Base-by-base conservation (phyloP, 495 filamentous ascomycete species). In the Aspergillus baeticus region DNA sequence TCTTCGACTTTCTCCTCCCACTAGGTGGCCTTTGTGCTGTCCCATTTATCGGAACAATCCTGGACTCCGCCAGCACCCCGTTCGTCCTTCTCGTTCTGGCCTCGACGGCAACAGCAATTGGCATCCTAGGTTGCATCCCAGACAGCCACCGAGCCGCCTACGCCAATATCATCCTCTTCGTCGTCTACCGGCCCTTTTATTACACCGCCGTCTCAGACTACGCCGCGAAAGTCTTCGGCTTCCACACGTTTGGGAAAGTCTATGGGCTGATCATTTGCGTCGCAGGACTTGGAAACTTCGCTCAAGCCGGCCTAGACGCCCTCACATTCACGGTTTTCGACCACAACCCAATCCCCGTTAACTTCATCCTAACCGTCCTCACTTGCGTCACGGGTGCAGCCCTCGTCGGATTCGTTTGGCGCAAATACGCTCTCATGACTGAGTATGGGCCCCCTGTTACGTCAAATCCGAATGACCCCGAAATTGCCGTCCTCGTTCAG, bases 201-300 rank as follows among this genome's bases (percentile, higher is more conserved):
- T 81, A 81, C 50, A 81, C 78, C 11, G 68, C 78, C 2, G 76
- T 81, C 1, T 81, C 77, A 8, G 94, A 98, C 74, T 97, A 96
- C 69, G 77, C 85, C 39, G 92, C 91, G 29, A 97, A 97, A 71
- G 93, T 98, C 31, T 98, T 98, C 68, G 93, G 94, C 7, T 96
- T 96, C 73, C 84, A 84, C 57, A 96, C 92, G 0, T 98, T 97
- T 60, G 93, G 93, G 22, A 96, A 89, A 53, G 90, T 98, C 22
- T 97, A 98, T 67, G 94, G 94, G n/a, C 79, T 92, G 7, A 86
- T 96, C 52, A 97, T 97, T 55, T 96, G 91, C 65, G 67, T 94
- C 3, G 86, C 92, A 2, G 94, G 94, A 6, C 62, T 98, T 10
- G 79, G 92, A 46, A 96, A 96, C 69, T 93, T 98, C 62, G 83